Percentiles rank a stretch among this genome's conserved stretches.
Conservation (phyloP, 768 basidiomycete species). For the Tylopilus felleus region DNA sequence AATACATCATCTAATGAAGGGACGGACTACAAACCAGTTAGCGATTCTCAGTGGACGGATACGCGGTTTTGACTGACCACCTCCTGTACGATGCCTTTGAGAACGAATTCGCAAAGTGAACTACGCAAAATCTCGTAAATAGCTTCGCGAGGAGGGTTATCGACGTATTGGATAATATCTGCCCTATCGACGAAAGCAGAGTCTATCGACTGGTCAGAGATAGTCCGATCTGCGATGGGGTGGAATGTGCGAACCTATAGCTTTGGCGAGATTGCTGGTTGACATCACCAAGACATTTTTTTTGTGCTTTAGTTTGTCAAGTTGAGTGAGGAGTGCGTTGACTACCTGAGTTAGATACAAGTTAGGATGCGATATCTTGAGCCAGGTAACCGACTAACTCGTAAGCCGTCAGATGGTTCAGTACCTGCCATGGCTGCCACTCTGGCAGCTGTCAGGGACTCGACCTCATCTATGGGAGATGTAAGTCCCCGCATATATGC, state of each 20-base stretch:
- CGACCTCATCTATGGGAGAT: conserved; percentile 79
- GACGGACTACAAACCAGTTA: conserved; percentile 44
- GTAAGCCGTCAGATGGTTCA: conserved; percentile 90
- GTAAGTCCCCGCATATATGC: conserved; percentile 6
- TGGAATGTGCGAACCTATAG: conserved; percentile 67
- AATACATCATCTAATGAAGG: conserved; percentile 56
- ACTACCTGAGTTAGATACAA: conserved; percentile 68
- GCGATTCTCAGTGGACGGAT: not conserved
- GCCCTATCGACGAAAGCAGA: conserved; percentile 95
- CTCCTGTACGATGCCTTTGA: conserved; percentile 62
- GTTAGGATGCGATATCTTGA: not conserved
- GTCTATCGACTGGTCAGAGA: conserved; percentile 47
- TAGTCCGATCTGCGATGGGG: not conserved
- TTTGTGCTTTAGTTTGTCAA: conserved; percentile 89
- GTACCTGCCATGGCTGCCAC: conserved; percentile 93
- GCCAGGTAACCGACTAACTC: conserved; percentile 48
- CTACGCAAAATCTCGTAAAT: conserved; percentile 89
- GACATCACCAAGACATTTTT: conserved; percentile 97
- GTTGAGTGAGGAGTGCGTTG: conserved; percentile 93
- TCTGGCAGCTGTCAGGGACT: conserved; percentile 90
- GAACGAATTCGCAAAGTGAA: conserved; percentile 77
- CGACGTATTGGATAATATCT: conserved; percentile 93
- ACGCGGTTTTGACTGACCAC: conserved; percentile 44
- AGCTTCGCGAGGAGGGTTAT: conserved; percentile 86
- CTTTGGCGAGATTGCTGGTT: conserved; percentile 91